Base-by-base conservation (phyloP, 1,284 basidiomycete species). In the Rhodotorula sp. region DNA sequence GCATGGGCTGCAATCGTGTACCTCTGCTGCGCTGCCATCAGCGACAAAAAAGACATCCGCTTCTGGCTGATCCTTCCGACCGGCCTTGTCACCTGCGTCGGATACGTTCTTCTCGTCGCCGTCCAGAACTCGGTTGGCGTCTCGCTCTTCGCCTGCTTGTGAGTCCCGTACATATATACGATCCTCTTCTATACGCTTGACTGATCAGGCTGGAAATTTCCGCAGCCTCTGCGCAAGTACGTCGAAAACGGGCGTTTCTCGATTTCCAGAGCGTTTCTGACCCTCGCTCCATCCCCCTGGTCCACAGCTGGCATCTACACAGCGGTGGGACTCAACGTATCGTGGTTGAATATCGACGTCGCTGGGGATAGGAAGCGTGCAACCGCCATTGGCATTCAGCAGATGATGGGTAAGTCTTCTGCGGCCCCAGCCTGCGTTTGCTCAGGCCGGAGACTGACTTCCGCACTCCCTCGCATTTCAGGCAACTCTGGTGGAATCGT, bases 131-230 rank as follows among this genome's bases (percentile, higher is more conserved):
- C 5, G 15, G 49, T 26, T 3, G 68, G 48, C 15, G 48, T 60
- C 6, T 60, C 60, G n/a, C 64, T 70, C 43, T 63, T 70, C 12
- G 68, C 68, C 1, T 69, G 68, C 55, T 69, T 69, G 49, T 50
- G 15, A 21, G 59, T 31, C 26, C 10, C 34, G 10, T 12, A 2
- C 1, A 15, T 14, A 18, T 14, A 26, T 5, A n/a, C 18, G 7
- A 21, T 59, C 21, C 34, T 34, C 26, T 28, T 19, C 21, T 45
- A 43, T 3, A 3, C 19, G 31, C 7, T 10, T 8, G 38, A 48
- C 16, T 34, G 31, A 49, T 2, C 2, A 4, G 16, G 0, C 3
- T 45, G 28, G 43, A 45, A 23, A 8, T 19, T 26, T 60, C 16
- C 8, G 34, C 34, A 28, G 21, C 67, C 45, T 55, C 14, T 64